Conservation (phyloP, 768 basidiomycete species). For the Leccinum incarnatum region DNA sequence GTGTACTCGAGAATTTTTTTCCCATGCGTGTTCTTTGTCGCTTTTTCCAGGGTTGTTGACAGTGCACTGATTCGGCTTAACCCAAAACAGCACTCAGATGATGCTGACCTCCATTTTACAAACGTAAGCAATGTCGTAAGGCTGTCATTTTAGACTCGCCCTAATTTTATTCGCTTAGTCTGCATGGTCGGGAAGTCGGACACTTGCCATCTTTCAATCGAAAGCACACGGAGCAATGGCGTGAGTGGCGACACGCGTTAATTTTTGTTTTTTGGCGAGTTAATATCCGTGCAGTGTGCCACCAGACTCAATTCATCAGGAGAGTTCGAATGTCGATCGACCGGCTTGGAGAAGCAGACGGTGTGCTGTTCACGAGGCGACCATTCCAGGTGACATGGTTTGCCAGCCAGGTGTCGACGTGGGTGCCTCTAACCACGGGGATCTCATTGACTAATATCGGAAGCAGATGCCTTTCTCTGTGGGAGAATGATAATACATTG, state of each 20-base stretch:
- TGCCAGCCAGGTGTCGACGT: slow-evolving; percentile 63
- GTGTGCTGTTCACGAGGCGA: slow-evolving; percentile 58
- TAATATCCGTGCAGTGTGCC: slow-evolving; percentile 46
- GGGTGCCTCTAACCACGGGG: slow-evolving; percentile 18
- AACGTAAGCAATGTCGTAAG: slow-evolving; percentile 45
- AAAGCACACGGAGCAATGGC: slow-evolving; percentile 75
- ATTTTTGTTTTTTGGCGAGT: slow-evolving; percentile 1
- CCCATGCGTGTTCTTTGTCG: slow-evolving; percentile 10
- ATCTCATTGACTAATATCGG: background rate
- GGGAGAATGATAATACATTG: slow-evolving; percentile 59
- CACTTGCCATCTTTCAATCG: slow-evolving; percentile 59
- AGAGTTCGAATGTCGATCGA: slow-evolving; percentile 55
- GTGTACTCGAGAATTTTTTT: slow-evolving; percentile 27
- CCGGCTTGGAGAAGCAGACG: slow-evolving; percentile 48
- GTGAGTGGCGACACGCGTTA: slow-evolving; percentile 43
- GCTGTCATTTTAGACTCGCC: background rate
- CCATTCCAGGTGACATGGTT: slow-evolving; percentile 76
- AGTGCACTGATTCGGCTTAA: slow-evolving; percentile 17
- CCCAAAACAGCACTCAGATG: slow-evolving; percentile 53
- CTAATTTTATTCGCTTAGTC: slow-evolving; percentile 33
- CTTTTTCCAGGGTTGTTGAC: slow-evolving; percentile 7
- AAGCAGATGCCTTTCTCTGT: slow-evolving; percentile 60
- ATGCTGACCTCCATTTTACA: slow-evolving; percentile 61
- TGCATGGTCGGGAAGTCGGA: slow-evolving; percentile 51
- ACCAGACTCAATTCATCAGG: slow-evolving; percentile 65